phyloP scores from a whole-genome alignment of 148 eudicot genomes.

The Dianthus caryophyllus region DNA sequence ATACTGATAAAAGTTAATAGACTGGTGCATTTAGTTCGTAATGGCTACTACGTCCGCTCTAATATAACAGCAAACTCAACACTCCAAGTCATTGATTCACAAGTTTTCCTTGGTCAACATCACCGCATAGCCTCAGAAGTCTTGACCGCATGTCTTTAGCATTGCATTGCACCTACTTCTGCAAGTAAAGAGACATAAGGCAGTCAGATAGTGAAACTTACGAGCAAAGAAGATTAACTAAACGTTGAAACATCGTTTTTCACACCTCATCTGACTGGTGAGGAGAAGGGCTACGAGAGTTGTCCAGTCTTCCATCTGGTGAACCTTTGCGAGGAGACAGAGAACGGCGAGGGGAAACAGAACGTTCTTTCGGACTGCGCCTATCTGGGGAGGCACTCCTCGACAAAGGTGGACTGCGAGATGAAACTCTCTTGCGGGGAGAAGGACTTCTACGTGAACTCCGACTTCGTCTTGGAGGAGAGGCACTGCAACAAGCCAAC shows the following conservation, averaged over 20 bases:
- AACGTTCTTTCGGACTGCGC: slow-evolving; percentile 27
- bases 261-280: slow-evolving; percentile 33
- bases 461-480: slow-evolving; percentile 56
- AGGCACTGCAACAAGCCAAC: slow-evolving; percentile 41
- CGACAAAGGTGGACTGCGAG: slow-evolving; percentile 37
- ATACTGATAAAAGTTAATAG: slow-evolving; percentile 13
- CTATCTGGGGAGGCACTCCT: slow-evolving; percentile 37
- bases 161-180: slow-evolving; percentile 28
- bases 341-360: slow-evolving; percentile 33
- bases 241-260: slow-evolving; percentile 15
- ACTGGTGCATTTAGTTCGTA: slow-evolving; percentile 16
- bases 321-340: slow-evolving; percentile 36
- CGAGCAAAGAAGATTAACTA: neutral
- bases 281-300: slow-evolving; percentile 42
- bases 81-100: slow-evolving; percentile 25
- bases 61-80: slow-evolving; percentile 22
- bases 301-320: slow-evolving; percentile 21
- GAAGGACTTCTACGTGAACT: slow-evolving; percentile 67
- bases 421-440: slow-evolving; percentile 46
- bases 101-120: slow-evolving; percentile 2
- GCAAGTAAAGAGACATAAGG: slow-evolving; percentile 15
- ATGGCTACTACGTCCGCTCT: slow-evolving; percentile 24
- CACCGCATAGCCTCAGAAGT: neutral
- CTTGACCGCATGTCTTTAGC: slow-evolving; percentile 2
- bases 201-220: slow-evolving; percentile 6